Evolutionary conservation across 2,329 filamentous ascomycete genomes (phyloP).

Genomic region (Beauveria sp.): DNA sequence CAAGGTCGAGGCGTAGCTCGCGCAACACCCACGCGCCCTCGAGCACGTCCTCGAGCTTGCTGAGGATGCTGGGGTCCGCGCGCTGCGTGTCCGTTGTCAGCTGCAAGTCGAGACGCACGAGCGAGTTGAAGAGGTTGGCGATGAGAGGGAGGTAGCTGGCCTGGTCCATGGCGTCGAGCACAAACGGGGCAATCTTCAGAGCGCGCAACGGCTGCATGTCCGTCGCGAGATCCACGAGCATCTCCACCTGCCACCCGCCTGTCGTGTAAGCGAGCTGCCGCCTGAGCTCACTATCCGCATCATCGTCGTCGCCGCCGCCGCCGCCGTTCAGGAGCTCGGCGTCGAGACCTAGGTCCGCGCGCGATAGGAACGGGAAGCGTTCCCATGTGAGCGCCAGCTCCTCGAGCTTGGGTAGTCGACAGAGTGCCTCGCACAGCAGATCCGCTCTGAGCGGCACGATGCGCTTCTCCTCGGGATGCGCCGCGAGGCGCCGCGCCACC

Average conservation of each 20-base stretch:
- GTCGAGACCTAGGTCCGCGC: neutral
- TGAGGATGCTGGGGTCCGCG: neutral
- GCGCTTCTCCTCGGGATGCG: neutral
- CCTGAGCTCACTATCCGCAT: neutral
- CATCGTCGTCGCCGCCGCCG: neutral
- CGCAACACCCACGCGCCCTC: neutral
- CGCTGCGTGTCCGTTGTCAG: neutral
- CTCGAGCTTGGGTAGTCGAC: neutral
- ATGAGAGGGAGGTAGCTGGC: conserved; percentile 4
- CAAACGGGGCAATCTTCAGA: neutral
- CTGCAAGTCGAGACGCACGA: neutral
- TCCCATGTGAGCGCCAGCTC: conserved; percentile 2
- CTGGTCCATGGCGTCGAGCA: conserved; percentile 6
- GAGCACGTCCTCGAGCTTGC: conserved; percentile 5
- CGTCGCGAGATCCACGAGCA: conserved; percentile 6
- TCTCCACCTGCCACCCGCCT: neutral
- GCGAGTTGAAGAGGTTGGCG: conserved; percentile 5
- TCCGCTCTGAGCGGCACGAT: neutral
- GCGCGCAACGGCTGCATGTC: neutral
- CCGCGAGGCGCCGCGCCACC: neutral
- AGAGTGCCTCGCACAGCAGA: neutral
- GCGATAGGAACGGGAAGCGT: conserved; percentile 1
- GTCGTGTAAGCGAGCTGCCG: conserved; percentile 3
- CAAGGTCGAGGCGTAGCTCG: conserved; percentile 1
- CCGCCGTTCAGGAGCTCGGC: neutral